Percentiles rank a stretch among this genome's conserved stretches.
Evolutionary conservation across 2,329 filamentous ascomycete genomes (phyloP).

Genomic region (Fusarium torreyae): DNA sequence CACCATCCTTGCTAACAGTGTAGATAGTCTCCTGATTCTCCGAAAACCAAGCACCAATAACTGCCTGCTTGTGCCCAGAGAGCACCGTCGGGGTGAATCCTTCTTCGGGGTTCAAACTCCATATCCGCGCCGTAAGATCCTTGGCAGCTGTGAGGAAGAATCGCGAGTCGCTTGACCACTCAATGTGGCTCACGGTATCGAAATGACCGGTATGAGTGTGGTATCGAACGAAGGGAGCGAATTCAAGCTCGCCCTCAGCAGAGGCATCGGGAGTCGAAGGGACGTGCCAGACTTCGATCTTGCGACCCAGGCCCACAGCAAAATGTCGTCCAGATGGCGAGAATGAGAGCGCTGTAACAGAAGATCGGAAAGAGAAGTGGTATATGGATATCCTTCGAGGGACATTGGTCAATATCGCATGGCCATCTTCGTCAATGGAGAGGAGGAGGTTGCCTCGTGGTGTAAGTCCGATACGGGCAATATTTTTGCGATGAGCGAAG

Average conservation of each 20-base stretch:
- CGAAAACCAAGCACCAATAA: conserved; percentile 97
- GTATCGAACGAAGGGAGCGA: conserved; percentile 93
- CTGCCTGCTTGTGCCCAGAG: conserved; percentile 89
- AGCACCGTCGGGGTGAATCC: conserved; percentile 92
- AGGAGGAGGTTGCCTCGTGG: conserved; percentile 93
- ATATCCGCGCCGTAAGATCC: conserved; percentile 93
- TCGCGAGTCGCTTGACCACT: conserved; percentile 96
- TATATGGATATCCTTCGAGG: conserved; percentile 88
- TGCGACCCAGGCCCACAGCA: conserved; percentile 87
- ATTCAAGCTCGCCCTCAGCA: conserved; percentile 86
- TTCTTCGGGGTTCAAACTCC: conserved; percentile 90
- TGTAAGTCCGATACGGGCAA: conserved; percentile 87
- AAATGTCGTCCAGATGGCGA: conserved; percentile 93
- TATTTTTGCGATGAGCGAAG: conserved; percentile 95
- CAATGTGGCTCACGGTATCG: conserved; percentile 86
- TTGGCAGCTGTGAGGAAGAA: conserved; percentile 95
- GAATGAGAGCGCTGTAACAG: conserved; percentile 87
- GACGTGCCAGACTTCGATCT: conserved; percentile 96
- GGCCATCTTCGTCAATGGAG: conserved; percentile 93
- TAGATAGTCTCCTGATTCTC: conserved; percentile 95
- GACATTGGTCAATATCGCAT: conserved; percentile 93
- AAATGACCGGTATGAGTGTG: conserved; percentile 90
- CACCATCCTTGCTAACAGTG: conserved; percentile 97
- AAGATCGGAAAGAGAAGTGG: conserved; percentile 93
- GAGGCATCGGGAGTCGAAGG: conserved; percentile 89